Evolutionary conservation across 1,139 yeast genomes (phyloP).

Genomic region (Hemisphaericaspora lyxosophila): DNA sequence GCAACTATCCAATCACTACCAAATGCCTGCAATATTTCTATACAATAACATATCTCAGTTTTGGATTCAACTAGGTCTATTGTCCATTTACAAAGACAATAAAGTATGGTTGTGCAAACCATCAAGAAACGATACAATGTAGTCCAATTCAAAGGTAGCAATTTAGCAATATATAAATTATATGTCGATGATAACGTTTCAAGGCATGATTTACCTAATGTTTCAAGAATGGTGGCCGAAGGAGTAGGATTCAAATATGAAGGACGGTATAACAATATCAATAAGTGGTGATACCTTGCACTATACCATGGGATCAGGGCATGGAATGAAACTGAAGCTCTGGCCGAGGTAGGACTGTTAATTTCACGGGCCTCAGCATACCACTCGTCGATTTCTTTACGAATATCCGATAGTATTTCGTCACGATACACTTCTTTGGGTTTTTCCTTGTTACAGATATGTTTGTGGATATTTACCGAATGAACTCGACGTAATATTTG

Average conservation of each 20-base stretch:
- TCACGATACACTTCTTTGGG: conserved; percentile 22
- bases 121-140: conserved; percentile 45
- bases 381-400: conserved; percentile 44
- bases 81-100: conserved; percentile 45
- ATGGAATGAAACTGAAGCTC: conserved; percentile 30
- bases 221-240: conserved; percentile 30
- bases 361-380: conserved; percentile 25
- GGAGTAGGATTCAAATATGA: conserved; percentile 48
- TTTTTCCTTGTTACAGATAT: conserved; percentile 5
- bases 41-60: conserved; percentile 43
- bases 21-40: conserved; percentile 45
- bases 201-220: conserved; percentile 40
- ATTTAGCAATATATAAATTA: conserved; percentile 38
- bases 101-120: conserved; percentile 44
- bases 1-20: conserved; percentile 49
- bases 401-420: conserved; percentile 25
- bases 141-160: conserved; percentile 50
- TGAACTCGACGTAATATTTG: conserved; percentile 41
- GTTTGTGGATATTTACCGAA: conserved; percentile 24
- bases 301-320: conserved; percentile 47
- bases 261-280: conserved; percentile 45
- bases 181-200: conserved; percentile 42
- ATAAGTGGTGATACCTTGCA: conserved; percentile 44
- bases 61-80: conserved; percentile 44
- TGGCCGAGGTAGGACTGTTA: conserved; percentile 5